phyloP scores from a whole-genome alignment of 371 early-diverging fungal genomes.

The Rhizopus stolonifer region DNA sequence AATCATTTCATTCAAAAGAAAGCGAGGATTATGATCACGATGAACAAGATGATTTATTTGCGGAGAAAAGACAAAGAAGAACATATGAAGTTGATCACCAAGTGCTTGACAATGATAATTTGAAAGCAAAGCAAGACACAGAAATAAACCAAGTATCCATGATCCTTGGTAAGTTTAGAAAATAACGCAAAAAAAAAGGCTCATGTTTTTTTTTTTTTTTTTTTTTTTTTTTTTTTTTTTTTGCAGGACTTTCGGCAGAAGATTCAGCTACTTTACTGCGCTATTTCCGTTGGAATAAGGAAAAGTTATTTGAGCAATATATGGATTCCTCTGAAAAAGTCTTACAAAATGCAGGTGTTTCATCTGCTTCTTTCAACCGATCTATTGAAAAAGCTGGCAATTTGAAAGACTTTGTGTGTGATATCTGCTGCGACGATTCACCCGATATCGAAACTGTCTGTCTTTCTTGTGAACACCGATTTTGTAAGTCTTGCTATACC shows the following conservation, averaged over 20 bases:
- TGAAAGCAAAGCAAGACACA: slow-evolving; percentile 38
- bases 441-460: slow-evolving; percentile 62
- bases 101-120: slow-evolving; percentile 25
- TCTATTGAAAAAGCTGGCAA: slow-evolving; percentile 25
- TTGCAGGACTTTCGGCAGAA: slow-evolving; percentile 58
- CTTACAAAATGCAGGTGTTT: slow-evolving; percentile 72
- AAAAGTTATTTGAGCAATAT: slow-evolving; percentile 84
- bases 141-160: slow-evolving; percentile 46
- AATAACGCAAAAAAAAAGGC: no score
- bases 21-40: slow-evolving; percentile 37
- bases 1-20: slow-evolving; percentile 20
- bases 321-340: slow-evolving; percentile 79
- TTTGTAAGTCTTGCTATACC: slow-evolving; percentile 83
- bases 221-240: no score
- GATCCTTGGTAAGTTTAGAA: slow-evolving; percentile 41
- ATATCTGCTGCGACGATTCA: slow-evolving; percentile 82
- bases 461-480: slow-evolving; percentile 83
- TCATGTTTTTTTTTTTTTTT: no score
- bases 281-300: slow-evolving; percentile 91
- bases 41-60: slow-evolving; percentile 38
- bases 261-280: slow-evolving; percentile 74
- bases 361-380: slow-evolving; percentile 22
- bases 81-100: slow-evolving; percentile 45
- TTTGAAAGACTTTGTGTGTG: slow-evolving; percentile 72
- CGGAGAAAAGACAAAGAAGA: slow-evolving; percentile 31